These are phyloP conservation scores for Auricularia auricula-judae DNA, from an alignment of 768 basidiomycete species.

Conservation along the genomic window DNA sequence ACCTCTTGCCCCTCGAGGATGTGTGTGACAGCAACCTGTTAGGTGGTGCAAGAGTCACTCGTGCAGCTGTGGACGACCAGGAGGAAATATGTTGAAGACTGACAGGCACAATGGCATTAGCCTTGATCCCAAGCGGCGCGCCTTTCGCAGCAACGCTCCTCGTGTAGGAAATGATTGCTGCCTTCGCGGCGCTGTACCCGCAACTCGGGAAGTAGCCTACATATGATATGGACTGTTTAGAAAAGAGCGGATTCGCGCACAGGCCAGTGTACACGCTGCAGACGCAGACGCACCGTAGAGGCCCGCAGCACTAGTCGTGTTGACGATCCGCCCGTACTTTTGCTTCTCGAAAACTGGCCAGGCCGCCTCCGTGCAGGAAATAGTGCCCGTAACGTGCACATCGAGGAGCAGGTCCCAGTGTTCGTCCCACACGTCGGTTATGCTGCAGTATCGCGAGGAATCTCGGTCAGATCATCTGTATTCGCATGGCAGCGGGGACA, in stretches of 20 bases:
- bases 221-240: too few species aligned
- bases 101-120: slow-evolving; percentile 84
- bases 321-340: slow-evolving; percentile 89
- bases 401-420: slow-evolving; percentile 84
- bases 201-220: slow-evolving; percentile 25
- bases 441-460: slow-evolving; percentile 67
- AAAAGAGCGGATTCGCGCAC: too few species aligned
- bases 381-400: slow-evolving; percentile 92
- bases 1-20: too few species aligned
- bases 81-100: slow-evolving; percentile 24
- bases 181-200: slow-evolving; percentile 92
- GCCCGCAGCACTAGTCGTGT: slow-evolving; percentile 88
- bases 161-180: slow-evolving; percentile 89
- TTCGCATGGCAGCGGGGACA: too few species aligned
- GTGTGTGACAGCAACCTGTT: slow-evolving; percentile 62
- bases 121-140: slow-evolving; percentile 79
- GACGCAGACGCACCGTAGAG: slow-evolving; percentile 41
- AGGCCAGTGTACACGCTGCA: too few species aligned
- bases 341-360: slow-evolving; percentile 95
- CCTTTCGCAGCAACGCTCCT: slow-evolving; percentile 91
- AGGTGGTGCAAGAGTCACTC: neutral
- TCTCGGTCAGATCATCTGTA: too few species aligned
- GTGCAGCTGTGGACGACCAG: slow-evolving; percentile 25
- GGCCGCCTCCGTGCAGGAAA: slow-evolving; percentile 82
- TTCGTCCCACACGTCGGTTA: slow-evolving; percentile 94